Percentiles rank a stretch among this genome's conserved stretches.
phyloP scores from a whole-genome alignment of 2,329 filamentous ascomycete species.

The Penicillium sp. region DNA sequence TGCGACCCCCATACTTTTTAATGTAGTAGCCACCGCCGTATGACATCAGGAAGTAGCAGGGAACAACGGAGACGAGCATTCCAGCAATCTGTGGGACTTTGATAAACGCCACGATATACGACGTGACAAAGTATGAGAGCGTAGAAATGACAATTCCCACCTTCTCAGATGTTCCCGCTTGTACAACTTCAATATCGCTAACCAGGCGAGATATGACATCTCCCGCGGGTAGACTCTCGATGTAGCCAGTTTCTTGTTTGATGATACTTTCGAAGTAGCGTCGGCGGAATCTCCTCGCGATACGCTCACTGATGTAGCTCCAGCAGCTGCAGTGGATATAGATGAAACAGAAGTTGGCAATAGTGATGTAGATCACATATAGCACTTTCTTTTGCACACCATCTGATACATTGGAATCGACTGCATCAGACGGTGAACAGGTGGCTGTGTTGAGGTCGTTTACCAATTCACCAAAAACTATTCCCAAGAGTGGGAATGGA shows the following conservation, averaged over 20 bases:
- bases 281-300: slow-evolving; percentile 65
- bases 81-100: slow-evolving; percentile 65
- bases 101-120: slow-evolving; percentile 69
- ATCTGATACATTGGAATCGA: slow-evolving; percentile 13
- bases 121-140: slow-evolving; percentile 67
- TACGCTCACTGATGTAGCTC: slow-evolving; percentile 65
- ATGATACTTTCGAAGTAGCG: slow-evolving; percentile 63
- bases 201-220: slow-evolving; percentile 67
- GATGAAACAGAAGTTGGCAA: slow-evolving; percentile 65
- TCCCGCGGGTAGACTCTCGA: slow-evolving; percentile 64
- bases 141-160: slow-evolving; percentile 67
- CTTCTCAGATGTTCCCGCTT: slow-evolving; percentile 71
- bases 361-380: slow-evolving; percentile 65
- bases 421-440: slow-evolving; percentile 23
- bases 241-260: slow-evolving; percentile 66
- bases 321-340: slow-evolving; percentile 68
- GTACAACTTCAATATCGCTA: slow-evolving; percentile 67
- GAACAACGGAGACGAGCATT: slow-evolving; percentile 66
- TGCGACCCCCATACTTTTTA: slow-evolving; percentile 52
- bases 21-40: slow-evolving; percentile 59
- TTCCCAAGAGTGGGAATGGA: slow-evolving; percentile 44
- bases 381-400: slow-evolving; percentile 56
- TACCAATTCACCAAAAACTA: slow-evolving; percentile 46
- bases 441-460: slow-evolving; percentile 41
- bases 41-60: slow-evolving; percentile 64